Percentiles rank a stretch among this genome's conserved stretches.
These are phyloP conservation scores for Salicornia ramosissima DNA, from an alignment of 148 eudicot species.

Conservation along the genomic window DNA sequence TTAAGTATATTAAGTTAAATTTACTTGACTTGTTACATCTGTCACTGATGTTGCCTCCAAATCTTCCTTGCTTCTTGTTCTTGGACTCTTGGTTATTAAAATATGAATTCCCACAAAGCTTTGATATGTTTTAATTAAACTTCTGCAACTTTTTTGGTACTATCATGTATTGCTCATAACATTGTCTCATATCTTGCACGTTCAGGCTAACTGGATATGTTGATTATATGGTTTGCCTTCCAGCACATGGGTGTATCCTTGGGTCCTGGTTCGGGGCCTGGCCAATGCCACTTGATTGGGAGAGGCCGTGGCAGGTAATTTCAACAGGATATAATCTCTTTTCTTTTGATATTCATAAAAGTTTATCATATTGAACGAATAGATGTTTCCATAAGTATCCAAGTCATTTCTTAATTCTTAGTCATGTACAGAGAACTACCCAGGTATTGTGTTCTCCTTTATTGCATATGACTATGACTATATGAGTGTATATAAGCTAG, in stretches of 20 bases:
- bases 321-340: not conserved
- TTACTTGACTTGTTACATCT: not conserved
- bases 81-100: not conserved
- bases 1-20: not conserved
- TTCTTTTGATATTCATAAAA: not conserved
- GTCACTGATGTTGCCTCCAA: not conserved
- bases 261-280: slow-evolving; percentile 99
- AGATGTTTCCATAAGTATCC: not conserved
- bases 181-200: slow-evolving; percentile 11
- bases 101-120: not conserved
- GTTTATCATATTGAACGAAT: not conserved
- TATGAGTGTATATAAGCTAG: not conserved
- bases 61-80: not conserved
- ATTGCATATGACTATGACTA: too few species aligned
- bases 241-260: slow-evolving; percentile 84
- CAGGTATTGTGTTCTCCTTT: too few species aligned
- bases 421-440: not conserved
- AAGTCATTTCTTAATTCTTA: too few species aligned
- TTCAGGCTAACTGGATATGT: slow-evolving; percentile 55
- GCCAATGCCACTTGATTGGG: slow-evolving; percentile 99
- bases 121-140: not conserved
- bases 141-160: not conserved
- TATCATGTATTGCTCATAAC: not conserved
- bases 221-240: slow-evolving; percentile 74
- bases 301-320: slow-evolving; percentile 94